Conservation (phyloP, 495 filamentous ascomycete genomes). For the Thermothielavioides terrestris region DNA sequence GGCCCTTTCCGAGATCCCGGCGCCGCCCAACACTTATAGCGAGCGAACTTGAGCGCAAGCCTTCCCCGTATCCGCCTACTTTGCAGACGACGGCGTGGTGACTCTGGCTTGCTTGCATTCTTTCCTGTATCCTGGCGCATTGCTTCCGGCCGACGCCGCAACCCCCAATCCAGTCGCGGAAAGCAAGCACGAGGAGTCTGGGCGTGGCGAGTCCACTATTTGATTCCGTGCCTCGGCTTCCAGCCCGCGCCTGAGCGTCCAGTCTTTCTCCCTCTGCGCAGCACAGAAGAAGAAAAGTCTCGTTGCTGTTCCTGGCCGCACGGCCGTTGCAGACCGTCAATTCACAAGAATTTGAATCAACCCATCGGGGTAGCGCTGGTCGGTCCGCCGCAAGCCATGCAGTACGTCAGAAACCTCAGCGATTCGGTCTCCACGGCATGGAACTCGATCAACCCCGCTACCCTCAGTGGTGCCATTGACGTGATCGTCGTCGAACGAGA, state of each 20-base stretch:
- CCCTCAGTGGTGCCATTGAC: conserved; percentile 93
- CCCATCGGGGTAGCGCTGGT: neutral
- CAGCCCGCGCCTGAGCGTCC: neutral
- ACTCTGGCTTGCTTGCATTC: neutral
- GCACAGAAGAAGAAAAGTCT: neutral
- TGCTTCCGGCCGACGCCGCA: neutral
- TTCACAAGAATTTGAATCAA: neutral
- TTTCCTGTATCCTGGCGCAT: neutral
- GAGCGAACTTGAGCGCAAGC: no score
- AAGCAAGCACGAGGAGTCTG: neutral
- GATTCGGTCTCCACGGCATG: conserved; percentile 96
- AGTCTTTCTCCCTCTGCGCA: neutral
- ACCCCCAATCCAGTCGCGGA: neutral
- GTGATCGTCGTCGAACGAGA: conserved; percentile 98
- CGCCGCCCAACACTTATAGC: no score
- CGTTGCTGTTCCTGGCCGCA: neutral
- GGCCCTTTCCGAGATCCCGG: no score
- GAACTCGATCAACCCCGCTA: conserved; percentile 99
- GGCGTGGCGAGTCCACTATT: conserved; percentile 3
- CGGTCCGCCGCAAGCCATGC: conserved; percentile 51
- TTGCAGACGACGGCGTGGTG: no score
- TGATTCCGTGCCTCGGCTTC: conserved; percentile 1
- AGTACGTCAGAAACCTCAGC: conserved; percentile 94
- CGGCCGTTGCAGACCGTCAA: neutral
- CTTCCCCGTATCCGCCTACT: no score